Evolutionary conservation across 192 early-diverging fungal species (phyloP).

Genomic region (Blastocladiella britannica): DNA sequence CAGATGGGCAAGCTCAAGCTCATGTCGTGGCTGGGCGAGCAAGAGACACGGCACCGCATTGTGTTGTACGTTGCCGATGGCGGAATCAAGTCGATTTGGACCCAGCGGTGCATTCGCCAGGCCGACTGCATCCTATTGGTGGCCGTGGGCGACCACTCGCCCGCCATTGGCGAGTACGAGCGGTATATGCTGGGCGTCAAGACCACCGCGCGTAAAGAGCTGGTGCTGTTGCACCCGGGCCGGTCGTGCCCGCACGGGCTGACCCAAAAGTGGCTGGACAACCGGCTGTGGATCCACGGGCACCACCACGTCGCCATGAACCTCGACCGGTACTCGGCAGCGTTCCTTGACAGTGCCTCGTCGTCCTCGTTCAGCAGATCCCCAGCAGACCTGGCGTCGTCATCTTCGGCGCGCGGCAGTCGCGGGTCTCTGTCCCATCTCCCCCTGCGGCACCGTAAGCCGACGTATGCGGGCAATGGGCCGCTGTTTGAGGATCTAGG

Average conservation of each 20-base stretch:
- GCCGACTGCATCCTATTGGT: constrained; percentile 90
- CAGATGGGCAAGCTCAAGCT: constrained; percentile 83
- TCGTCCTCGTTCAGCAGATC: no score
- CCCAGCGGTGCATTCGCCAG: constrained; percentile 82
- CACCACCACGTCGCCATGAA: constrained; percentile 87
- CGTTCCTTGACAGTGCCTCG: no score
- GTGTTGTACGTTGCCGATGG: constrained; percentile 93
- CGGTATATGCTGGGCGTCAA: constrained; percentile 77
- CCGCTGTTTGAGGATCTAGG: constrained; percentile 12
- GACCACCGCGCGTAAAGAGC: constrained; percentile 92
- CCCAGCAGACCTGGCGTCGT: no score
- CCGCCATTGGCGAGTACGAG: constrained; percentile 78
- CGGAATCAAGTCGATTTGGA: constrained; percentile 75
- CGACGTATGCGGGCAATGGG: constrained; percentile 1
- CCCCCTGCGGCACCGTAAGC: no score
- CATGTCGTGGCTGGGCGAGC: constrained; percentile 77
- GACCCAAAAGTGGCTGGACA: constrained; percentile 82
- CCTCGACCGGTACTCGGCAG: not conserved
- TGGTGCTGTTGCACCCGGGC: constrained; percentile 72
- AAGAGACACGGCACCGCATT: constrained; percentile 68
- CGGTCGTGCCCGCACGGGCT: constrained; percentile 54
- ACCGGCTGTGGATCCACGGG: constrained; percentile 78
- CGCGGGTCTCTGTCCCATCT: not conserved
- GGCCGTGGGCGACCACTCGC: constrained; percentile 75
- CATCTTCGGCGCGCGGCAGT: no score